Base-by-base conservation (phyloP, 2,329 filamentous ascomycete genomes). In the Stenocarpella maydis region DNA sequence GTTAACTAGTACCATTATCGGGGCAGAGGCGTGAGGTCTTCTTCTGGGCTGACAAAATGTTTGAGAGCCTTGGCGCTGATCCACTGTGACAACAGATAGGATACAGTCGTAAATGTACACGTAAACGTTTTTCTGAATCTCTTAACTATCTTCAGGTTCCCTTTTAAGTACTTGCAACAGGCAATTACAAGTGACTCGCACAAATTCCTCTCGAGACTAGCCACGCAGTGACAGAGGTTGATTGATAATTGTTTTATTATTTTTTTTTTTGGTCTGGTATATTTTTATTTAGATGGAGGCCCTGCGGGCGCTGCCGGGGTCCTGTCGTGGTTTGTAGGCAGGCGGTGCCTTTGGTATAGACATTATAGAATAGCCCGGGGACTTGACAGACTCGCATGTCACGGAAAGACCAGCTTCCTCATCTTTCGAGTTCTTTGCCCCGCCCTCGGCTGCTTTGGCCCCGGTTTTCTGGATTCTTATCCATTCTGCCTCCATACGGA, bases 401-500 rank as follows among this genome's bases (percentile, higher is more conserved):
- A 17, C n/a, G 24, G 58, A 24, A 61, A 61, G 58, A 21, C 58
- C 58, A 47, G 58, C 58, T 61, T 61, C 58, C 58, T 61, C 58
- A 43, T 61, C 58, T 15, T 61, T 47, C 9, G 26, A 1, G 7
- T 8, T 21, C 14, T 61, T 61, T 12, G n/a, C 2, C 4, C 12
- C n/a, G 8, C 8, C 3, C 0, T 21, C 58, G 31, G 26, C 12
- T 8, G 19, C 24, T 6, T 60, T 45, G 0, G 26, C 41, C 17
- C 45, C 55, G 24, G 58, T 61, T 2, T 61, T 47, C 41, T 61
- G 41, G 19, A 61, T 7, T 14, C 58, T 61, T 15, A 61, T 2
- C 58, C 58, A 61, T 37, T 61, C 58, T 21, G 58, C 41, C 41
- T 61, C 58, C 58, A 61, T 61, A n/a, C 58, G 58, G n/a, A 61